Percentiles rank a stretch among this genome's conserved stretches.
Conservation (phyloP, 2,329 filamentous ascomycete species). For the Claviceps pazoutovae region DNA sequence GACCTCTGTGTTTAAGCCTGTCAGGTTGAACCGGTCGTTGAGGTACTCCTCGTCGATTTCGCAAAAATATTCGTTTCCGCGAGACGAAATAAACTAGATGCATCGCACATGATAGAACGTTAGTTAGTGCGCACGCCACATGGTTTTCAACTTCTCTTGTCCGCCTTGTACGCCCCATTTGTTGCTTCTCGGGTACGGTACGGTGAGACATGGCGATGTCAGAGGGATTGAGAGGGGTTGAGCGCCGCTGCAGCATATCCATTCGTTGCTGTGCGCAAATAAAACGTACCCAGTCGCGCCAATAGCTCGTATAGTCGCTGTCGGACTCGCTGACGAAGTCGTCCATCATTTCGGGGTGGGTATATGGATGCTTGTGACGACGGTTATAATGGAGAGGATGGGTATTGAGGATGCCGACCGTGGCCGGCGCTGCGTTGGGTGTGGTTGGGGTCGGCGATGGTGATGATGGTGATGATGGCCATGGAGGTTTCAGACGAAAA, state of each 20-base stretch:
- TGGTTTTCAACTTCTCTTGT: background rate
- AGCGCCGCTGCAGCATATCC: background rate
- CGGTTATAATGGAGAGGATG: background rate
- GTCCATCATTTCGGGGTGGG: constrained; percentile 52
- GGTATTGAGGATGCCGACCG: constrained; percentile 1
- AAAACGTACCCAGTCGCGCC: constrained; percentile 89
- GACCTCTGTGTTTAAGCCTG: constrained; percentile 90
- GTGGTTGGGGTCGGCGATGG: background rate
- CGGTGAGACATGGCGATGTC: too few relatives aligned
- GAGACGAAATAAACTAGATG: constrained; percentile 82
- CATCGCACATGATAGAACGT: background rate
- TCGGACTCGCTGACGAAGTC: constrained; percentile 97
- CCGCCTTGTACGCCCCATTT: too few relatives aligned
- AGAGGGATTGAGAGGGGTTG: background rate
- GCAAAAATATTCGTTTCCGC: constrained; percentile 98
- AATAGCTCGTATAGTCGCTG: constrained; percentile 98
- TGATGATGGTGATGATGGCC: background rate
- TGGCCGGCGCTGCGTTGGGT: background rate
- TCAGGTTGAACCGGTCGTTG: constrained; percentile 95
- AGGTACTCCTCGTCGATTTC: constrained; percentile 99
- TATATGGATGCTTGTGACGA: background rate
- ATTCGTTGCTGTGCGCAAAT: background rate
- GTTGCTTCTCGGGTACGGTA: too few relatives aligned
- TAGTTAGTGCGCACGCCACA: background rate
- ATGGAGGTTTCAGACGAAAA: background rate